Base-by-base conservation (phyloP, 495 filamentous ascomycete genomes). In the Penicillium canescens region DNA sequence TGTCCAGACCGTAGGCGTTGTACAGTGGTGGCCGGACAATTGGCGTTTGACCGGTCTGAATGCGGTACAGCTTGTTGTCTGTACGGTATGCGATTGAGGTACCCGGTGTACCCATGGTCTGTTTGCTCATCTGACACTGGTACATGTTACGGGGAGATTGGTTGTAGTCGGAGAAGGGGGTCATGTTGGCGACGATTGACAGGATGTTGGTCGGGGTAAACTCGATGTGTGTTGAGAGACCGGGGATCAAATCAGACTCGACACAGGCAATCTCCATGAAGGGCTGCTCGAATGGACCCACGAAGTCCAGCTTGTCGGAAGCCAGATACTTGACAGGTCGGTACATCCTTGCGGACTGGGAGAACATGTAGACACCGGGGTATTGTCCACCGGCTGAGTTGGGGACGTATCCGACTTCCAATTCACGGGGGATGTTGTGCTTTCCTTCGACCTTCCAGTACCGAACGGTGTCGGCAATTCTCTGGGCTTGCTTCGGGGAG, bases 61-160 rank as follows among this genome's bases (percentile, higher is more conserved):
- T 73, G 54, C 87, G 87, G 72, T 98, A 98, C 65, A 87, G 79
- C 75, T 98, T 98, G 79, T 98, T 98, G 77, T 98, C 94, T 33
- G 91, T 92, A 54, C 94, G 88, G 69, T 95, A 89, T 28, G 82
- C 81, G 51, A 95, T 76, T 0, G 94, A 86, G 8, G 93, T 89
- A 46, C 88, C 92, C 21, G 94, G 94, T 6, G 94, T 98, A 60
- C 94, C 94, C 94, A 98, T 98, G 2, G 93, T 87, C 76, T 98
- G 94, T 71, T 98, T 98, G 70, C 92, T 91, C 94, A 98, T 98
- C 77, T 98, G 94, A 72, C 93, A 96, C 71, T 98, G 94, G 73
- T 98, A 98, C 94, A 98, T 98, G 72, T 98, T 98, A 78, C 94
- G 82, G 11, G 94, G 94, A 26, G 93, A 97, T 70, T 98, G 94